phyloP scores from a whole-genome alignment of 2,329 filamentous ascomycete species.

The Stagonosporopsis cucurbitacearum region DNA sequence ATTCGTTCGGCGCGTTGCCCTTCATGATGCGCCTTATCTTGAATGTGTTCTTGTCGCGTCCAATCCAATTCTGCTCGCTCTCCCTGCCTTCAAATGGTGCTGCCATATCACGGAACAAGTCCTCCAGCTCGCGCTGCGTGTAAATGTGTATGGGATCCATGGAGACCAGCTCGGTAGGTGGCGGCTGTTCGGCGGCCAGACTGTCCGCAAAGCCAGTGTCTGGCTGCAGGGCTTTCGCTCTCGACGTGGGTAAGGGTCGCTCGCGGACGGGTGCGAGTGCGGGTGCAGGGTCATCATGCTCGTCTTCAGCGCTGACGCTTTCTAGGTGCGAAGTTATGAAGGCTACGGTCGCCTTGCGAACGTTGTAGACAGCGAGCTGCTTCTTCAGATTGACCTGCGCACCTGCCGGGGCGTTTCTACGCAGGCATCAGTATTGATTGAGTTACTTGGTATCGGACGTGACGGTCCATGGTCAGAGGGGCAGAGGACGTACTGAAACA shows the following conservation, averaged over 20 bases:
- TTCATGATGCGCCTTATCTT: slow-evolving; percentile 80
- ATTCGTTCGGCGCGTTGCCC: slow-evolving; percentile 83
- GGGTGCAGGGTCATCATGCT: background rate
- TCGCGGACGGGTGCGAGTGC: slow-evolving; percentile 25
- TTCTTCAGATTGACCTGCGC: slow-evolving; percentile 90
- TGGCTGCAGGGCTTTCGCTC: slow-evolving; percentile 47
- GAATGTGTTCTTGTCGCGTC: slow-evolving; percentile 79
- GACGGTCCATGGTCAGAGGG: background rate
- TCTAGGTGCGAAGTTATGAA: slow-evolving; percentile 80
- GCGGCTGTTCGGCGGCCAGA: slow-evolving; percentile 60
- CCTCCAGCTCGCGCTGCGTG: slow-evolving; percentile 85
- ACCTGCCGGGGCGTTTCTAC: slow-evolving; percentile 75
- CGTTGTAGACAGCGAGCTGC: slow-evolving; percentile 82
- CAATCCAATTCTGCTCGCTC: slow-evolving; percentile 88
- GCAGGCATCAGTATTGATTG: slow-evolving; percentile 23
- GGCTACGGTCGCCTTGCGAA: slow-evolving; percentile 83
- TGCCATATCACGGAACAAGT: slow-evolving; percentile 82
- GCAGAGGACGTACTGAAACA: slow-evolving; percentile 70
- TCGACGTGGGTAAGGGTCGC: slow-evolving; percentile 42
- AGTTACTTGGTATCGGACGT: background rate
- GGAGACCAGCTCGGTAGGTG: slow-evolving; percentile 69
- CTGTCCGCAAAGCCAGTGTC: slow-evolving; percentile 53
- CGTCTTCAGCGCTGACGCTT: slow-evolving; percentile 64
- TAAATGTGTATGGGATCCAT: slow-evolving; percentile 85
- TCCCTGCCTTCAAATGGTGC: slow-evolving; percentile 85